Conservation (phyloP, 176 grass and related monocot species). For the Triticum monococcum region DNA sequence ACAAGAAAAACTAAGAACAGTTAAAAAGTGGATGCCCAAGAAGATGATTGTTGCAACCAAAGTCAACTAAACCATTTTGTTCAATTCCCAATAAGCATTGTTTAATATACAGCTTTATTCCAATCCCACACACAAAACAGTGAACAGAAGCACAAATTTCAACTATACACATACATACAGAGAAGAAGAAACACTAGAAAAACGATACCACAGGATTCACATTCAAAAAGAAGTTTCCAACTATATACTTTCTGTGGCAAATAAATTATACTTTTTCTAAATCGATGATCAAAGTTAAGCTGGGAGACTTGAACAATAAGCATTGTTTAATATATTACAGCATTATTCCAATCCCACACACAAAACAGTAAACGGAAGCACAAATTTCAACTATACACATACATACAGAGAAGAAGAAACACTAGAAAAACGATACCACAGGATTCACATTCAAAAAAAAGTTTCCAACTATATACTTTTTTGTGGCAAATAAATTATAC, state of each 20-base stretch:
- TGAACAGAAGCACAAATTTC: neutral
- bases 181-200: neutral
- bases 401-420: neutral
- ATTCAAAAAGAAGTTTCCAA: neutral
- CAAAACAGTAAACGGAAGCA: neutral
- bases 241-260: too few relatives aligned
- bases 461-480: neutral
- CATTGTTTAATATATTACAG: neutral
- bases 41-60: slow-evolving; percentile 15
- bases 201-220: neutral
- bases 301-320: neutral
- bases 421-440: neutral
- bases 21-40: neutral
- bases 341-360: neutral
- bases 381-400: neutral
- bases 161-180: neutral
- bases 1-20: neutral
- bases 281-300: too few relatives aligned
- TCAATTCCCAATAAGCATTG: neutral
- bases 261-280: too few relatives aligned
- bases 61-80: neutral
- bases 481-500: neutral
- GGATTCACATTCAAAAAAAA: neutral
- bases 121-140: neutral
- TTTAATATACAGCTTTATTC: neutral